Conservation (phyloP, 1,284 basidiomycete species). For the Austroboletus olivaceoglutinosus region DNA sequence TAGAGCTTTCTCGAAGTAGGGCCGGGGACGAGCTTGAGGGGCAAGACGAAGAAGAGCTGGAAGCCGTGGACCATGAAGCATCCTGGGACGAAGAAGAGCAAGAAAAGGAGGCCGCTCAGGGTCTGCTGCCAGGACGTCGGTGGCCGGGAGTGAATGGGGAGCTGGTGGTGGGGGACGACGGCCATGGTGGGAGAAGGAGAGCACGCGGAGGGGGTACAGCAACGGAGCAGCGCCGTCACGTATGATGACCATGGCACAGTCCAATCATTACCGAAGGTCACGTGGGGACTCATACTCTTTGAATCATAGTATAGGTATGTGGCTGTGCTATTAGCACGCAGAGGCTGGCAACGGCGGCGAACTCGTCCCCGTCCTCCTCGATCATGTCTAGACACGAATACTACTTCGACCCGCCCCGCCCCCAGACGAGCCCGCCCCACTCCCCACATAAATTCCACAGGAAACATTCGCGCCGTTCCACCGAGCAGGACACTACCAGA, state of each 20-base stretch:
- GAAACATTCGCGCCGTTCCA: constrained; percentile 26
- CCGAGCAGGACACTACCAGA: constrained; percentile 24
- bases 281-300: constrained; percentile 12
- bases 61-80: constrained; percentile 67
- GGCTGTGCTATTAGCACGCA: background rate
- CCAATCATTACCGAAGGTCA: constrained; percentile 13
- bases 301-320: background rate
- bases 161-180: constrained; percentile 37
- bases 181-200: constrained; percentile 22
- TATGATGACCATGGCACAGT: constrained; percentile 22
- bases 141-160: constrained; percentile 62
- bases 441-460: constrained; percentile 11
- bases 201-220: background rate
- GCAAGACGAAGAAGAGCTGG: constrained; percentile 69
- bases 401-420: constrained; percentile 24
- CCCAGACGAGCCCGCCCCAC: constrained; percentile 30
- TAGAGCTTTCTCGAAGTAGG: constrained; percentile 51
- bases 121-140: constrained; percentile 53
- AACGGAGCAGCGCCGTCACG: background rate
- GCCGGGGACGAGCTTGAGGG: constrained; percentile 55
- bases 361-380: background rate
- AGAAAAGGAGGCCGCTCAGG: constrained; percentile 53
- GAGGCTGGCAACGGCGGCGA: background rate
- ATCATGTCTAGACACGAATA: background rate
- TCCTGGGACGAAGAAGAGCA: constrained; percentile 63